phyloP scores from a whole-genome alignment of 1,139 yeast genomes.

The Blastobotrys capitulatus region DNA sequence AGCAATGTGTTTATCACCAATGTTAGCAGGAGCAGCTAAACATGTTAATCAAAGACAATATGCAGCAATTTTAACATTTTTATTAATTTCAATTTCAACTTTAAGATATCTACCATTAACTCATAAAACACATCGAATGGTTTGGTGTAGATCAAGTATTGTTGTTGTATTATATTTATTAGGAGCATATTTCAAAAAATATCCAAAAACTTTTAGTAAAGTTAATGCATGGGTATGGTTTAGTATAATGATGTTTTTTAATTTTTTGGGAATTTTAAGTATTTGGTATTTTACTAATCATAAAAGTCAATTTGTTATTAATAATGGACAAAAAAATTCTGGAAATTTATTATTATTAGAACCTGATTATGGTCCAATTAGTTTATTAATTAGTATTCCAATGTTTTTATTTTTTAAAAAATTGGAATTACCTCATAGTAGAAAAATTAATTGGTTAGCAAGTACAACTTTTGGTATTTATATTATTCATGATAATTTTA shows the following conservation, averaged over 20 bases:
- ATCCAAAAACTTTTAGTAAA: neutral
- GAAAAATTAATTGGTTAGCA: constrained; percentile 2
- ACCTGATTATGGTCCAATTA: neutral
- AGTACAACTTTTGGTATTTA: constrained; percentile 1
- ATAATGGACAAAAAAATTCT: neutral
- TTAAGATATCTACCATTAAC: neutral
- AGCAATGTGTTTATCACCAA: neutral
- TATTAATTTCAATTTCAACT: neutral
- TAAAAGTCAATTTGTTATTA: neutral
- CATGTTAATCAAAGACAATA: neutral
- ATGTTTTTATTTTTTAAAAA: neutral
- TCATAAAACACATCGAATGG: neutral
- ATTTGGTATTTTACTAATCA: neutral
- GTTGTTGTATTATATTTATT: neutral
- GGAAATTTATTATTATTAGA: neutral
- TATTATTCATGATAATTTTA: constrained; percentile 1
- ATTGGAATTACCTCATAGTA: neutral
- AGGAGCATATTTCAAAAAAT: constrained; percentile 1
- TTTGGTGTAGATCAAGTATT: neutral
- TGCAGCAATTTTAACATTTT: neutral
- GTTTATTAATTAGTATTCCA: neutral
- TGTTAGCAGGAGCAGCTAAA: neutral
- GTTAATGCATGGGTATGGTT: neutral
- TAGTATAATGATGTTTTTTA: neutral
- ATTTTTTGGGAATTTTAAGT: neutral